Conservation (phyloP, 148 eudicot genomes). For the Camellia lanceoleosa region DNA sequence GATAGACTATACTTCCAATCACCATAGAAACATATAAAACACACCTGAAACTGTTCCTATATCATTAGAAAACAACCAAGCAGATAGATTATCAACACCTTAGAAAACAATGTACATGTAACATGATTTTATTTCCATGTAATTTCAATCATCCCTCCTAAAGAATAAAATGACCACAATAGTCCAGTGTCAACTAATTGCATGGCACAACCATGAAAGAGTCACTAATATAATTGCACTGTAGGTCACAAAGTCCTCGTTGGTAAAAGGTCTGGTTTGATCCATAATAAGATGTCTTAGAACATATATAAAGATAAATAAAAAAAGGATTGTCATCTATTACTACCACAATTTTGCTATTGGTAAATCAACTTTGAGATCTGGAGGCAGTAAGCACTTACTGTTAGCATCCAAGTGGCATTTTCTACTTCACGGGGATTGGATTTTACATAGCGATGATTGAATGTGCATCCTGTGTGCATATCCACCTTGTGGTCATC, state of each 20-base stretch:
- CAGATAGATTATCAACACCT: not conserved
- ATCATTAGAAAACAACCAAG: not conserved
- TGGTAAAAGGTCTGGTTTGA: conserved; percentile 1
- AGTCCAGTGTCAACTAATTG: not conserved
- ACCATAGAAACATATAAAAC: too few relatives aligned
- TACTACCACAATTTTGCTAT: not conserved
- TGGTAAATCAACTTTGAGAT: conserved; percentile 5
- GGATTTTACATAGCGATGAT: conserved; percentile 90
- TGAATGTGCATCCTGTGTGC: conserved; percentile 92
- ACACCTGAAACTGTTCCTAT: too few relatives aligned
- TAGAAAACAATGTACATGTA: too few relatives aligned
- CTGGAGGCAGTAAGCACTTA: conserved; percentile 31
- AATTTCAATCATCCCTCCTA: not conserved
- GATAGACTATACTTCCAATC: not conserved
- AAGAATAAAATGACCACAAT: not conserved
- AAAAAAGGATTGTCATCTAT: not conserved
- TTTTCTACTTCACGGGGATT: conserved; percentile 98
- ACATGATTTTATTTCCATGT: not conserved
- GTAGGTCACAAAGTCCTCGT: not conserved
- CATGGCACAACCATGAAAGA: not conserved
- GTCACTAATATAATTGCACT: not conserved
- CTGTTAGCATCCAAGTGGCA: conserved; percentile 98
- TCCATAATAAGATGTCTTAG: not conserved
- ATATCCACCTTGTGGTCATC: conserved; percentile 98
- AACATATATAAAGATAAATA: not conserved